phyloP scores from a whole-genome alignment of 1,139 yeast species.

The Pneumocystis carinii region DNA sequence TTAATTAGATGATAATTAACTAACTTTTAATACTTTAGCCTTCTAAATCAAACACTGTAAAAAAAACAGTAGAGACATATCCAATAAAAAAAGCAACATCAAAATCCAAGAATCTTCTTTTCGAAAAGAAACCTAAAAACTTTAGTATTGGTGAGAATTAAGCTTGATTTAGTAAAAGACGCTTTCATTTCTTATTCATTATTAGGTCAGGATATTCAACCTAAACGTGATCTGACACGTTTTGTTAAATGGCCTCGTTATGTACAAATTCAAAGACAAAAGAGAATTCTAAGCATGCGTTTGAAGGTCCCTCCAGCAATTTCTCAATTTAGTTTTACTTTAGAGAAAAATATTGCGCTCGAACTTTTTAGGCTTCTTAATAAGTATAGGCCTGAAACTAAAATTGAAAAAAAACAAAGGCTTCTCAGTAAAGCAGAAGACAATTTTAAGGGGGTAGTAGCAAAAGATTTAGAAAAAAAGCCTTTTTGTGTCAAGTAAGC shows the following conservation, averaged over 20 bases:
- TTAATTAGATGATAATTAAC: not conserved
- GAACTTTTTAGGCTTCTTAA: slow-evolving; percentile 91
- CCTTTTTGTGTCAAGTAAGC: slow-evolving; percentile 86
- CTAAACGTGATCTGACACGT: slow-evolving; percentile 89
- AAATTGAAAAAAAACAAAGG: slow-evolving; percentile 96
- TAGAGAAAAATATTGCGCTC: slow-evolving; percentile 97
- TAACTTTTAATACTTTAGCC: slow-evolving; percentile 59
- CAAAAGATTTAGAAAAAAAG: slow-evolving; percentile 88
- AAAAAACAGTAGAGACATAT: slow-evolving; percentile 68
- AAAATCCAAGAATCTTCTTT: slow-evolving; percentile 48
- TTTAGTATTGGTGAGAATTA: slow-evolving; percentile 62
- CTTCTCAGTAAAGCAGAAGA: slow-evolving; percentile 98
- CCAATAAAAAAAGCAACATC: slow-evolving; percentile 33
- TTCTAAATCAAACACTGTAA: slow-evolving; percentile 56
- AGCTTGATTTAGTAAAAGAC: not conserved
- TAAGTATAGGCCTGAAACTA: slow-evolving; percentile 97
- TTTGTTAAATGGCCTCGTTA: slow-evolving; percentile 98
- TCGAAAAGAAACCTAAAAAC: slow-evolving; percentile 79
- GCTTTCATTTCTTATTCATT: not conserved
- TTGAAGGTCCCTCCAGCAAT: slow-evolving; percentile 97
- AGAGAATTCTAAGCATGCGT: slow-evolving; percentile 85
- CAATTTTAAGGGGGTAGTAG: slow-evolving; percentile 91
- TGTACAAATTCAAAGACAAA: slow-evolving; percentile 94
- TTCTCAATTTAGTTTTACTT: slow-evolving; percentile 85
- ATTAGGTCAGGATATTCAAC: slow-evolving; percentile 58